Percentiles rank a stretch among this genome's conserved stretches.
phyloP scores from a whole-genome alignment of 768 basidiomycete genomes.

The Cubamyces lactineus region DNA sequence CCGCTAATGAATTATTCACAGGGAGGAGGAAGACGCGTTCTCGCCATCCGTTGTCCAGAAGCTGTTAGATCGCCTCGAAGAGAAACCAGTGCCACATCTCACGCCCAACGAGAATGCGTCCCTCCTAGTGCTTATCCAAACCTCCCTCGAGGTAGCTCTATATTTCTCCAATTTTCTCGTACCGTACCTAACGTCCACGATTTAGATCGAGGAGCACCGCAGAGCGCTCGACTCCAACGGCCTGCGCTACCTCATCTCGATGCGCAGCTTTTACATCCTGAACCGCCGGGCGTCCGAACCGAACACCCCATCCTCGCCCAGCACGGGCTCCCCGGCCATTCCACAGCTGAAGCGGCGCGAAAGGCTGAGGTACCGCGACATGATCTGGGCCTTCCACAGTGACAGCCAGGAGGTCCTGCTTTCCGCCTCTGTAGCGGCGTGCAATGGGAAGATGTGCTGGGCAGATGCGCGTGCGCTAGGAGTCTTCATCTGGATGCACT shows the following conservation, averaged over 20 bases:
- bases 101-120: conserved; percentile 82
- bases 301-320: conserved; percentile 48
- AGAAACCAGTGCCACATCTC: conserved; percentile 66
- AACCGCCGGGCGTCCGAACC: conserved; percentile 63
- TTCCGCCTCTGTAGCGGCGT: conserved; percentile 67
- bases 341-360: conserved; percentile 64
- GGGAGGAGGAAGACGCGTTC: conserved; percentile 59
- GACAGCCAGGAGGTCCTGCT: conserved; percentile 89
- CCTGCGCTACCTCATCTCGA: conserved; percentile 88
- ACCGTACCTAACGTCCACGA: background rate
- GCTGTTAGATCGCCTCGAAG: conserved; percentile 68
- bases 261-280: conserved; percentile 89
- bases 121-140: conserved; percentile 82
- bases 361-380: conserved; percentile 89
- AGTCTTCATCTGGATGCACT: conserved; percentile 85
- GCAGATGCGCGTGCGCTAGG: conserved; percentile 85
- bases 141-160: conserved; percentile 71
- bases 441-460: conserved; percentile 89
- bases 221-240: conserved; percentile 93
- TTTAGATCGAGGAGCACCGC: conserved; percentile 68
- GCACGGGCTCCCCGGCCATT: conserved; percentile 23
- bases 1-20: conserved; percentile 26
- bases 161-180: background rate
- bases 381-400: conserved; percentile 97
- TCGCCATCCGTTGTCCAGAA: conserved; percentile 60